Conservation (phyloP, 1,139 yeast genomes). For the Taphrina wiesneri region DNA sequence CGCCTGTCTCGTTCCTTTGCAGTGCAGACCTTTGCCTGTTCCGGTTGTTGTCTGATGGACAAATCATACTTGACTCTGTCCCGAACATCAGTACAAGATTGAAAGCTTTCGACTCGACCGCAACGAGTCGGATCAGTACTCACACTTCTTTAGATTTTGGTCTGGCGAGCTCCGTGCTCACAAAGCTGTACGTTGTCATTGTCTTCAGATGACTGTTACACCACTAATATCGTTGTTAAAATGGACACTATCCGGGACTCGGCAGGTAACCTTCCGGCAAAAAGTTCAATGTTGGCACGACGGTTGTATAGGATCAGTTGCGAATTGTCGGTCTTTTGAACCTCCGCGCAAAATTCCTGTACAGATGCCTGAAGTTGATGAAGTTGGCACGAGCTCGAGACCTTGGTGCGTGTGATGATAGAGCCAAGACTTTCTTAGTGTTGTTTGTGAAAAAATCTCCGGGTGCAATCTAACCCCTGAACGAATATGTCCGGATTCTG, state of each 20-base stretch:
- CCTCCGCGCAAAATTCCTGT: neutral
- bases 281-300: neutral
- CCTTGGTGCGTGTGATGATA: neutral
- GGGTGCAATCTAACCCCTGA: slow-evolving; percentile 1
- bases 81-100: neutral
- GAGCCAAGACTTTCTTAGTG: slow-evolving; percentile 2
- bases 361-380: neutral
- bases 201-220: neutral
- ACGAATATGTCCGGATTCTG: slow-evolving; percentile 1
- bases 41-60: slow-evolving; percentile 30
- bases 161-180: slow-evolving; percentile 8
- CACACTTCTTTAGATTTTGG: slow-evolving; percentile 3
- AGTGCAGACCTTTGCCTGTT: slow-evolving; percentile 27
- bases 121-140: neutral
- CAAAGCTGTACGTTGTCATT: slow-evolving; percentile 19
- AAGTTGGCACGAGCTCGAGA: neutral
- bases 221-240: neutral
- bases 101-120: neutral
- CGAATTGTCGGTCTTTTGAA: neutral
- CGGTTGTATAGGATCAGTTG: neutral
- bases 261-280: neutral
- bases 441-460: slow-evolving; percentile 11
- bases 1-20: slow-evolving; percentile 24
- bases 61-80: slow-evolving; percentile 10
- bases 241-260: neutral